phyloP scores from a whole-genome alignment of 164 flowering plant species.

The Echeveria elegans region DNA sequence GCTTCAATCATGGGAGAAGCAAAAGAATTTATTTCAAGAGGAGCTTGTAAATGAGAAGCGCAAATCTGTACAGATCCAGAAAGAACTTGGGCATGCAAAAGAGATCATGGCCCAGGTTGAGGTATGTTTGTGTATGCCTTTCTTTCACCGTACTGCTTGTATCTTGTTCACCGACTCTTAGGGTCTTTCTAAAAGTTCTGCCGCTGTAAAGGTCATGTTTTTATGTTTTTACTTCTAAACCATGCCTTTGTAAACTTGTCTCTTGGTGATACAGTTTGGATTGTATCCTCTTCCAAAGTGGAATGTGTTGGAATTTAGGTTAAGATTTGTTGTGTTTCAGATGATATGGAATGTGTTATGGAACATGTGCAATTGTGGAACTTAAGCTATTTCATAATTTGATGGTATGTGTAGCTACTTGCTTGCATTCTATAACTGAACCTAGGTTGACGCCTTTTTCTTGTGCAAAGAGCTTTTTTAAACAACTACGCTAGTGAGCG shows the following conservation, averaged over 20 bases:
- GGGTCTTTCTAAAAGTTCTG: neutral
- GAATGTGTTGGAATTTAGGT: neutral
- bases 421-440: too few species aligned
- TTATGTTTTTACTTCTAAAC: neutral
- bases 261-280: neutral
- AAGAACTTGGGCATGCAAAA: conserved; percentile 54
- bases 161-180: neutral
- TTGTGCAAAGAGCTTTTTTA: neutral
- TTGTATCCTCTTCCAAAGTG: neutral
- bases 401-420: neutral
- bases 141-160: neutral
- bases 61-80: conserved; percentile 38
- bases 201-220: neutral
- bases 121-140: conserved; percentile 36
- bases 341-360: neutral
- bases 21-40: conserved; percentile 62
- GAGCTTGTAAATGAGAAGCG: conserved; percentile 62
- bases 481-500: neutral
- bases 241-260: neutral
- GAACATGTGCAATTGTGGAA: neutral
- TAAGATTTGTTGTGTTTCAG: neutral
- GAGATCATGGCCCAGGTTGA: conserved; percentile 45
- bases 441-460: neutral
- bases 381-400: neutral
- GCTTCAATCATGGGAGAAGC: conserved; percentile 79